Conservation (phyloP, 2,329 filamentous ascomycete species). For the Scytalidium lignicola region DNA sequence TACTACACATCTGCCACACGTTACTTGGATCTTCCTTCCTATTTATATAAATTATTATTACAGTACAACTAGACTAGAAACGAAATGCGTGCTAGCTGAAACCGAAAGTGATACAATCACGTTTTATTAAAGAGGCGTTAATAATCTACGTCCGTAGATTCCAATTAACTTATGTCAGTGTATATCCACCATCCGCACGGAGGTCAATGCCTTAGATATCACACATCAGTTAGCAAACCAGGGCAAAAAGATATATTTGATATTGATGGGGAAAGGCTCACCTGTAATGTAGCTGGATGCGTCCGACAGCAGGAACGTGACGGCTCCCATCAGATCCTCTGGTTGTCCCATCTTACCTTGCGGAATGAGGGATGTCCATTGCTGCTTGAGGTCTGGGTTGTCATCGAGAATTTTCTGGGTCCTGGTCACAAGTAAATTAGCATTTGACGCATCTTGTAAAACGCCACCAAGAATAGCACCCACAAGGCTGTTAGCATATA, state of each 20-base stretch:
- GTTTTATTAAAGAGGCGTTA: too few species aligned
- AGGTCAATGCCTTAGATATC: slow-evolving; percentile 14
- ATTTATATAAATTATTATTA: too few species aligned
- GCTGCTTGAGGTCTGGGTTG: slow-evolving; percentile 80
- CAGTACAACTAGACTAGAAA: too few species aligned
- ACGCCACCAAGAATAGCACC: slow-evolving; percentile 37
- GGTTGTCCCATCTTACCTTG: slow-evolving; percentile 91
- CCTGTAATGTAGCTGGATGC: slow-evolving; percentile 58
- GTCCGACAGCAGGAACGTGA: slow-evolving; percentile 60
- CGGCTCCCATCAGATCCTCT: slow-evolving; percentile 88
- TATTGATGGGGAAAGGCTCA: slow-evolving; percentile 53
- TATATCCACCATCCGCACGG: slow-evolving; percentile 82
- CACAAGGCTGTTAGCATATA: slow-evolving; percentile 95
- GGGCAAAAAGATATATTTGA: too few species aligned
- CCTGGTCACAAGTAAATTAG: slow-evolving; percentile 38
- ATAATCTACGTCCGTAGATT: too few species aligned
- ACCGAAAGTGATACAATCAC: too few species aligned
- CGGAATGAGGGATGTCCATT: slow-evolving; percentile 91
- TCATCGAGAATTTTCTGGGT: slow-evolving; percentile 93
- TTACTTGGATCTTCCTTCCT: too few species aligned
- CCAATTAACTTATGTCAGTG: slow-evolving; percentile 59
- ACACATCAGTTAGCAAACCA: neutral
- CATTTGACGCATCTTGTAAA: too few species aligned
- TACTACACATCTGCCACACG: too few species aligned
- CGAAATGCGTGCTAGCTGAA: too few species aligned